phyloP scores from a whole-genome alignment of 352 stramenopile genomes.

The Globisporangium lucens region DNA sequence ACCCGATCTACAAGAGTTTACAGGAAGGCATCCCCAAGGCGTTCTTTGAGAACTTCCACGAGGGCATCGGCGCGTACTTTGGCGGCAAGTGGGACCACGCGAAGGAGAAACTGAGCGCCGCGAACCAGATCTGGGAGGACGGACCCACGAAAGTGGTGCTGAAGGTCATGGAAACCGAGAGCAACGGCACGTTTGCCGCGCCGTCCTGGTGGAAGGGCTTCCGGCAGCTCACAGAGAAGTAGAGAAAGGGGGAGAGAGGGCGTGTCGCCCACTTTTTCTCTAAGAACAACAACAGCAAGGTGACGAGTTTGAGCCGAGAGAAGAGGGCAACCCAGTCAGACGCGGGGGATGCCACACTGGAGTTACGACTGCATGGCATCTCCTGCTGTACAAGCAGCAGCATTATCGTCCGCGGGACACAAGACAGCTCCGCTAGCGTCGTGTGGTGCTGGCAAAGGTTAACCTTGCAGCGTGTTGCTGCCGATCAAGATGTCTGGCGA shows the following conservation, averaged over 20 bases:
- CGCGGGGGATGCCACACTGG: neutral
- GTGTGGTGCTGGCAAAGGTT: neutral
- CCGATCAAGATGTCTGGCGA: neutral
- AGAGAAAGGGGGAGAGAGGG: slow-evolving; percentile 11
- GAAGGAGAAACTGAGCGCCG: slow-evolving; percentile 73
- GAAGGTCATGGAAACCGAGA: slow-evolving; percentile 90
- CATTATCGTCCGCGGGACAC: neutral
- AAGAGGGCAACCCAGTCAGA: neutral
- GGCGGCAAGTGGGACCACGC: slow-evolving; percentile 89
- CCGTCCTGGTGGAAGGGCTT: slow-evolving; percentile 91
- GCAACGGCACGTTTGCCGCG: slow-evolving; percentile 72
- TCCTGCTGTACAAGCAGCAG: neutral
- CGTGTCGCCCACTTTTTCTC: neutral
- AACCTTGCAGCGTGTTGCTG: neutral
- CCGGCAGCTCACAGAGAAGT: slow-evolving; percentile 93
- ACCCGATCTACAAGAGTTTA: slow-evolving; percentile 68
- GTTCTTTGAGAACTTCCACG: slow-evolving; percentile 91
- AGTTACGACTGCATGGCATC: neutral
- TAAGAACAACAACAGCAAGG: neutral
- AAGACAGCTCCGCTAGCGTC: too few relatives aligned
- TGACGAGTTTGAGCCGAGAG: neutral
- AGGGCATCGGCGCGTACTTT: slow-evolving; percentile 93
- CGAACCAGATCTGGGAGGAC: slow-evolving; percentile 91
- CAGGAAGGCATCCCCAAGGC: slow-evolving; percentile 76
- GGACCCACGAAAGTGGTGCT: slow-evolving; percentile 84